Percentiles rank a stretch among this genome's conserved stretches.
phyloP scores from a whole-genome alignment of 2,329 filamentous ascomycete species.

The Ascochyta fabae region DNA sequence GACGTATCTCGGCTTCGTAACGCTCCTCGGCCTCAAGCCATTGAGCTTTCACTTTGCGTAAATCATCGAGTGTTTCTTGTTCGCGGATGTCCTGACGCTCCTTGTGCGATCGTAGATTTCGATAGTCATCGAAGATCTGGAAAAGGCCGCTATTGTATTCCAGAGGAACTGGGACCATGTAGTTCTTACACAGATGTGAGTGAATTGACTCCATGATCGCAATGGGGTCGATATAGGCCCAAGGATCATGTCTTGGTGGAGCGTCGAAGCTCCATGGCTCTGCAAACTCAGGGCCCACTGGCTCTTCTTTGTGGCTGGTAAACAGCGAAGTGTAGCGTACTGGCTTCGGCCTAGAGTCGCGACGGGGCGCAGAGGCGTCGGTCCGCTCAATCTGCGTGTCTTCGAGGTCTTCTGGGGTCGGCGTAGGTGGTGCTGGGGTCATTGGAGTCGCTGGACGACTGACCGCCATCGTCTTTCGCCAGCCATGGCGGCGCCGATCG shows the following conservation, averaged over 20 bases:
- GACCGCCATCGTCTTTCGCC: constrained; percentile 32
- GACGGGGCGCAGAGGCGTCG: constrained; percentile 38
- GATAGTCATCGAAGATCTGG: constrained; percentile 53
- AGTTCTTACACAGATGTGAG: constrained; percentile 31
- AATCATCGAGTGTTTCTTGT: constrained; percentile 33
- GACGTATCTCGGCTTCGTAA: constrained; percentile 52
- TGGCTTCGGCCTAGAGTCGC: constrained; percentile 49
- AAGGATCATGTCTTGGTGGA: constrained; percentile 11
- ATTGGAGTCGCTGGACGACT: constrained; percentile 34
- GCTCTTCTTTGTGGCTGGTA: constrained; percentile 26
- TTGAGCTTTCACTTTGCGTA: constrained; percentile 36
- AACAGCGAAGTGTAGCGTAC: constrained; percentile 50
- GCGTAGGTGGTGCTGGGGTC: constrained; percentile 11
- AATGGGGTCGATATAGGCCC: constrained; percentile 35
- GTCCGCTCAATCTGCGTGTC: constrained; percentile 40
- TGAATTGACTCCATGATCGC: constrained; percentile 34
- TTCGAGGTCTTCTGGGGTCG: constrained; percentile 34
- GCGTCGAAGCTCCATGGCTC: constrained; percentile 38
- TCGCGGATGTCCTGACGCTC: constrained; percentile 35
- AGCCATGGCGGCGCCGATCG: constrained; percentile 28
- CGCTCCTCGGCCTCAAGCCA: constrained; percentile 44
- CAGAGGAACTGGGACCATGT: constrained; percentile 32
- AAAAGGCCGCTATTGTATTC: constrained; percentile 49
- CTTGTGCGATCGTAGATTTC: constrained; percentile 46
- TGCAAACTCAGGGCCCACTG: constrained; percentile 30